These are phyloP conservation scores for Iberis amara DNA, from an alignment of 441 rosid species.

Conservation along the genomic window DNA sequence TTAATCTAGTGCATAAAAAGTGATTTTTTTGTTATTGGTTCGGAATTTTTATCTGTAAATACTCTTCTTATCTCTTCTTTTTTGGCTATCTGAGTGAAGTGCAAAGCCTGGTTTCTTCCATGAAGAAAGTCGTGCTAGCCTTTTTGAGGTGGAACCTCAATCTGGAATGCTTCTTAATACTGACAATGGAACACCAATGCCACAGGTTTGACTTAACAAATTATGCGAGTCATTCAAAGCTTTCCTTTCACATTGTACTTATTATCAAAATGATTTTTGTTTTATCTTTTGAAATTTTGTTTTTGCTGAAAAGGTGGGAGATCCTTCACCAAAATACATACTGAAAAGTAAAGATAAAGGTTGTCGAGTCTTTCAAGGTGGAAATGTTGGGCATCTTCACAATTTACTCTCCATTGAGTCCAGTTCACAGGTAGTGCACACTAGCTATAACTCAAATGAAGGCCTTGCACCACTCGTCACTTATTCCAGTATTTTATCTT, in stretches of 20 bases:
- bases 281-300: neutral
- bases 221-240: neutral
- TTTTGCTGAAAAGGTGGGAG: constrained; percentile 56
- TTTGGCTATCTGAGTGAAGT: constrained; percentile 39
- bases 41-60: neutral
- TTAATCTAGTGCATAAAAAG: neutral
- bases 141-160: constrained; percentile 85
- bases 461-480: constrained; percentile 14
- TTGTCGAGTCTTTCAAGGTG: constrained; percentile 87
- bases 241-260: constrained; percentile 1
- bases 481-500: constrained; percentile 20
- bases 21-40: neutral
- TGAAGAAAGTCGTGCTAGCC: constrained; percentile 77
- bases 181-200: constrained; percentile 90
- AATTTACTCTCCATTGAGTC: constrained; percentile 90
- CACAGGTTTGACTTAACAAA: constrained; percentile 50
- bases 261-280: constrained; percentile 5
- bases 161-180: constrained; percentile 90
- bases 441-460: too few relatives aligned
- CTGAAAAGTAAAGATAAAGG: constrained; percentile 37
- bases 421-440: constrained; percentile 95
- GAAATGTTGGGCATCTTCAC: constrained; percentile 94
- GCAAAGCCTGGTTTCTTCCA: constrained; percentile 96
- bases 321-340: constrained; percentile 38
- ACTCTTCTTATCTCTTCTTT: too few relatives aligned